Conservation (phyloP, 306 rosid genomes). For the Gleditsia sinensis region DNA sequence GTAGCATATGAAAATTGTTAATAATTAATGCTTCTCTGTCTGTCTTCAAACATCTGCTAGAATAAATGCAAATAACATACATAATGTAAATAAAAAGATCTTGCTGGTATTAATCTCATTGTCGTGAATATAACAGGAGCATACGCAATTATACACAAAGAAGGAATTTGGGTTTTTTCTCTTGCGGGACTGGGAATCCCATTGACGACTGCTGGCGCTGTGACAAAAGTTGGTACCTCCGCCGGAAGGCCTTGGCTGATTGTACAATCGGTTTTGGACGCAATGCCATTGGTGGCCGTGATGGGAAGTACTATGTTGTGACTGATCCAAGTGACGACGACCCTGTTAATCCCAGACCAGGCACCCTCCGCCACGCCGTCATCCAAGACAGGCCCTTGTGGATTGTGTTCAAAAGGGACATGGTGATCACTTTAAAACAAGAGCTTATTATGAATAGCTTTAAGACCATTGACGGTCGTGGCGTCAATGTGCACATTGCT, state of each 20-base stretch:
- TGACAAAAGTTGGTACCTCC: conserved; percentile 68
- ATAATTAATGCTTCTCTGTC: not conserved
- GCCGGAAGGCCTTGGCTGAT: conserved; percentile 69
- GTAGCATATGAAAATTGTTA: not conserved
- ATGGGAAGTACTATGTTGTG: conserved; percentile 78
- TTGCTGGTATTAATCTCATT: not conserved
- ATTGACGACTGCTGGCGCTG: conserved; percentile 99
- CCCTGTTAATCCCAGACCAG: conserved; percentile 72
- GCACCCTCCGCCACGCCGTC: conserved; percentile 93
- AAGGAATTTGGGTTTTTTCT: conserved; percentile 74
- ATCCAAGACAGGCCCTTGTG: conserved; percentile 85
- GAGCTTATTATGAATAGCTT: conserved; percentile 96
- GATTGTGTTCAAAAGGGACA: conserved; percentile 96
- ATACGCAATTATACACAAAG: conserved; percentile 69
- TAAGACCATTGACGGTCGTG: conserved; percentile 92
- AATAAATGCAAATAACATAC: not conserved
- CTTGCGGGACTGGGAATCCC: conserved; percentile 92
- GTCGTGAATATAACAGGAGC: conserved; percentile 46
- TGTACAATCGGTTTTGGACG: conserved; percentile 93
- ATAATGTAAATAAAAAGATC: no score
- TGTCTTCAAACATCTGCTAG: not conserved
- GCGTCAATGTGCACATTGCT: conserved; percentile 87
- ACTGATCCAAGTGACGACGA: conserved; percentile 62
- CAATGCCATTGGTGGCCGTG: conserved; percentile 91
- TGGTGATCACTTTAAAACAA: conserved; percentile 90